phyloP scores from a whole-genome alignment of 2,329 filamentous ascomycete genomes.

The Chaetomium sp. region DNA sequence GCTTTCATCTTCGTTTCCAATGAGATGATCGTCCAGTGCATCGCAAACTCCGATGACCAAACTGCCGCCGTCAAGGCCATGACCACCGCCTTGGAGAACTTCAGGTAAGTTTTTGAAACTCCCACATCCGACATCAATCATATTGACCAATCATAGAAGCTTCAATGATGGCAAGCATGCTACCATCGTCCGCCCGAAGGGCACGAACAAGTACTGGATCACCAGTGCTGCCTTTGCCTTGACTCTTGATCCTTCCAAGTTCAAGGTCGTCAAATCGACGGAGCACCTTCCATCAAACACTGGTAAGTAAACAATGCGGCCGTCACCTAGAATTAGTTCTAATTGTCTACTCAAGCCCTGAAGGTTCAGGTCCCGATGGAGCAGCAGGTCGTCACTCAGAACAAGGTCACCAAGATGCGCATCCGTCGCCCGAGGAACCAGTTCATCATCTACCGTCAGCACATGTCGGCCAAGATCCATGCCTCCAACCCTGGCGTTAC shows the following conservation, averaged over 20 bases:
- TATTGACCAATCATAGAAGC: conserved; percentile 1
- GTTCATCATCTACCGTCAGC: conserved; percentile 18
- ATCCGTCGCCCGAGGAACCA: conserved; percentile 15
- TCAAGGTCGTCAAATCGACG: conserved; percentile 1
- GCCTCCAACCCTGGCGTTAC: conserved; percentile 12
- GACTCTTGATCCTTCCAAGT: conserved; percentile 3
- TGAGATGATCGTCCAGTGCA: conserved; percentile 14
- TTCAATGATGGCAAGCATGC: conserved; percentile 11
- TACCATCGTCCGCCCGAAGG: conserved; percentile 6
- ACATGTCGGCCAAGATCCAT: conserved; percentile 14
- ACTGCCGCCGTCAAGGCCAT: not conserved
- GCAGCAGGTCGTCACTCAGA: not conserved
- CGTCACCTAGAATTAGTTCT: not conserved
- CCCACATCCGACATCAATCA: not conserved
- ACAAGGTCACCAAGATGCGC: conserved; percentile 4
- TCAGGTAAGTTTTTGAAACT: conserved; percentile 1
- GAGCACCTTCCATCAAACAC: not conserved
- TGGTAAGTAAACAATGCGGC: not conserved
- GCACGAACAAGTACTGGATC: conserved; percentile 8
- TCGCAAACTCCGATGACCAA: conserved; percentile 3
- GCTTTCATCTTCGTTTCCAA: conserved; percentile 11
- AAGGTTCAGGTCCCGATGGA: not conserved
- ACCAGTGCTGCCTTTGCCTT: not conserved
- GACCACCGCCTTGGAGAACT: conserved; percentile 3
- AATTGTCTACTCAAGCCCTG: not conserved